Base-by-base conservation (phyloP, 768 basidiomycete species). In the Leucosporidium creatinivorum region DNA sequence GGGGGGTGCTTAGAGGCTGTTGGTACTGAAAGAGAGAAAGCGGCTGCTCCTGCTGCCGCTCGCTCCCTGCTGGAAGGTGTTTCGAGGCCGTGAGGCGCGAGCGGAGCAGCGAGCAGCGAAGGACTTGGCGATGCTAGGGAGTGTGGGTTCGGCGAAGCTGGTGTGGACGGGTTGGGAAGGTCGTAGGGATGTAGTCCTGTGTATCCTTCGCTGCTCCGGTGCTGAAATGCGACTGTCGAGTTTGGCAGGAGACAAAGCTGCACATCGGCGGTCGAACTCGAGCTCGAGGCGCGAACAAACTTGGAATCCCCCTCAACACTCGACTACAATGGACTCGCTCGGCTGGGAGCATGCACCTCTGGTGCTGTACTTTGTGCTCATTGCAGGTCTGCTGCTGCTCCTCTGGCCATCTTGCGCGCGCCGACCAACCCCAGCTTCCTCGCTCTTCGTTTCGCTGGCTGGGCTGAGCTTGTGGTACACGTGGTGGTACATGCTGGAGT, bases 401-500 rank as follows among this genome's bases (percentile, higher is more conserved):
- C 31, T 62, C 2, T 26, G 44, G 0, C 54, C 57, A 6, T 31
- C 55, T 5, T 19, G 61, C 39, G 5, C n/a, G 7, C 61, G 50
- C 65, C n/a, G 30, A 61, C 58, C 28, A 39, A 63, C 1, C 28
- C 56, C 48, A 17, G 30, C 19, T 67, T 72, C 44, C 23, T 44
- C 23, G 39, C 56, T 66, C 60, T 15, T 50, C 31, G 52, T 70
- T 56, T 67, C 62, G 2, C 33, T 36, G 30, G 49, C 51, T 7
- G 59, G 57, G 5, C 51, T 73, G 4, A 33, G 30, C 10, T 19
- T 74, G 4, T 25, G n/a, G 9, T 12, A 31, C 47, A 74, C 73
- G 13, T 74, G 73, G 73, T 50, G 49, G 3, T 72, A 72, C 68
- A 75, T 75, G 74, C 3, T 61, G 6, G 18, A 23, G 6, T 75